Evolutionary conservation across 2,329 filamentous ascomycete genomes (phyloP), one percentile per base, ranked within the genome.

Genomic region (Penicillium sp.): DNA sequence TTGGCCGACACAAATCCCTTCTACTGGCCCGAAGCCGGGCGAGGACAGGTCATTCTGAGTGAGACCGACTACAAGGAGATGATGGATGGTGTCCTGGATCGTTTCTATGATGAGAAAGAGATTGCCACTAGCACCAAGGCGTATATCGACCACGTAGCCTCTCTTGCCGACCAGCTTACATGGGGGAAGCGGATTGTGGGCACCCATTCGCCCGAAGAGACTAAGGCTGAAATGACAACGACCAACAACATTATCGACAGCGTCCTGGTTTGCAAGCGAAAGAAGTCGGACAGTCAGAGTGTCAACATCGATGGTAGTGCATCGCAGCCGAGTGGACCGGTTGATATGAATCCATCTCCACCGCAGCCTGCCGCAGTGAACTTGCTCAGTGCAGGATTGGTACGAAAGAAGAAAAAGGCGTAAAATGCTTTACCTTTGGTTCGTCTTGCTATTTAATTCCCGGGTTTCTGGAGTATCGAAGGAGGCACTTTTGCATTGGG

Each of bases 391-490:
- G 67, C 69, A 11, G 71, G 59, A 31, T 54, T 76, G 54, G 65
- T 77, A 33, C 61, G 72, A 43, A 77, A 76, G 58, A 77, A 75
- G 56, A 76, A 75, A 56, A 77, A 75, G 63, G 67, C 64, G 26
- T 73, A 31, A 64, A 8, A 18, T 18, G 8, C 7, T 39, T 28
- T 31, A 16, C 24, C 19, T 33, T 19, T 28, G 43, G 29, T 37
- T 18, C 4, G 16, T 36, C 13, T 47, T 10, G 6, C 4, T 14
- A 14, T 42, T 9, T 7, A 23, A 31, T 43, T 43, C 28, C 10
- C 8, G 19, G 21, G 24, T 43, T 43, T 43, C 6, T 45, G 42
- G 42, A 19, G 42, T 45, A 31, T 29, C 23, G 24, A 26, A 18
- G 26, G 21, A 29, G 1, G 31, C 21, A 28, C 37, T 45, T 28